These are phyloP conservation scores for Umbelopsis vinacea DNA, from an alignment of 192 early-diverging fungal species.

Conservation along the genomic window DNA sequence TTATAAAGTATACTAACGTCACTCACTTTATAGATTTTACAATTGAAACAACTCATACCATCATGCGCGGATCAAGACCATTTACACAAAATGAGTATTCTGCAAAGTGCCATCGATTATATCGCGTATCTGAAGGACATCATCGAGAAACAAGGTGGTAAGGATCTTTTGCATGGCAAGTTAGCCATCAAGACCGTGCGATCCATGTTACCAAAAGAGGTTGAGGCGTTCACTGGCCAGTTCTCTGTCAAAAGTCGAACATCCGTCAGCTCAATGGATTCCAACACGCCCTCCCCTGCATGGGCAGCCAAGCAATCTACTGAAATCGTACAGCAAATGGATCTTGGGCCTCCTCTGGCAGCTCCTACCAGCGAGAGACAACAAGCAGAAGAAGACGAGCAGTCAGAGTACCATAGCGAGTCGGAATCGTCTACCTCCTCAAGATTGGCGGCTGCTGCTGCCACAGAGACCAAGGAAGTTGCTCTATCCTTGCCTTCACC, in stretches of 20 bases:
- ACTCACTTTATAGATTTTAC: constrained; percentile 49
- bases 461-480: background rate
- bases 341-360: background rate
- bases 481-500: background rate
- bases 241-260: constrained; percentile 20
- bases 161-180: constrained; percentile 21
- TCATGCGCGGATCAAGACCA: constrained; percentile 65
- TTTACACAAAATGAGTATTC: constrained; percentile 72
- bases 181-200: constrained; percentile 25
- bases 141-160: constrained; percentile 29
- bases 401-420: background rate
- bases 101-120: constrained; percentile 76
- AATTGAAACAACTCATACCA: constrained; percentile 77
- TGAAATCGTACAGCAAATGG: constrained; percentile 10
- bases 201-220: constrained; percentile 38
- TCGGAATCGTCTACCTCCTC: constrained; percentile 3
- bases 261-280: constrained; percentile 1
- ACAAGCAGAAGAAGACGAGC: background rate
- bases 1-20: too few species aligned
- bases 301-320: background rate
- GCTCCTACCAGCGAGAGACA: background rate
- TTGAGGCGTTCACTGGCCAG: constrained; percentile 32
- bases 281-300: background rate
- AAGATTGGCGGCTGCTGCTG: background rate
- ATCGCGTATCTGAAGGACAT: constrained; percentile 59